phyloP scores from a whole-genome alignment of 306 rosid species.

The Trifolium fragiferum region DNA sequence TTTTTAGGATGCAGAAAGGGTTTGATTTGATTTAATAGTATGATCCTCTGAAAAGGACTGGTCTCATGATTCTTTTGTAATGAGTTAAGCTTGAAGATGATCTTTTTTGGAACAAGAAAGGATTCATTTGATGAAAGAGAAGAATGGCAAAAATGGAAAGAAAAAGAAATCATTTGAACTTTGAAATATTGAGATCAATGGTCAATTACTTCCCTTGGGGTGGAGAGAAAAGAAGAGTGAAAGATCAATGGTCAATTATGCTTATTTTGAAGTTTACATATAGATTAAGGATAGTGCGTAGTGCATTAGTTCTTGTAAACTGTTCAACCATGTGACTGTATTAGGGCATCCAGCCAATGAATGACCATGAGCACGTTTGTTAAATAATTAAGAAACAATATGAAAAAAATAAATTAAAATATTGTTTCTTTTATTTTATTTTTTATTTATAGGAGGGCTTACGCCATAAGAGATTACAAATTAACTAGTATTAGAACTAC shows the following conservation, averaged over 20 bases:
- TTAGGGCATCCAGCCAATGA: no score
- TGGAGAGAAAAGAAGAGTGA: neutral
- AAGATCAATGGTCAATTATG: neutral
- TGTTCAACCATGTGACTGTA: no score
- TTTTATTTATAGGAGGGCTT: no score
- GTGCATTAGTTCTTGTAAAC: neutral
- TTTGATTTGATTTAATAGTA: slow-evolving; percentile 12
- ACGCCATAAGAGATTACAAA: no score
- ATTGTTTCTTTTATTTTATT: no score
- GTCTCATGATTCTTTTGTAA: slow-evolving; percentile 29
- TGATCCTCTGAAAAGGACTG: slow-evolving; percentile 13
- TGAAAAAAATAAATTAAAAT: no score
- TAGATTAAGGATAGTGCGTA: neutral
- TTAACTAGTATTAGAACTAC: no score
- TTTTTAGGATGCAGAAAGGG: slow-evolving; percentile 36
- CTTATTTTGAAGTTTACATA: slow-evolving; percentile 6
- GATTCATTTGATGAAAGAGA: slow-evolving; percentile 24
- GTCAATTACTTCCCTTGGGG: slow-evolving; percentile 25
- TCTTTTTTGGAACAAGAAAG: slow-evolving; percentile 35
- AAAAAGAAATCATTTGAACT: slow-evolving; percentile 4
- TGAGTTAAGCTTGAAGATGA: slow-evolving; percentile 41
- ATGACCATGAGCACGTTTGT: no score
- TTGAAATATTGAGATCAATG: slow-evolving; percentile 29
- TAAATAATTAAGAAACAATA: no score
- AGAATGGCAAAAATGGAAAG: slow-evolving; percentile 12